Evolutionary conservation across 177 flowering plant species (phyloP).

Genomic region (Vitis hybrid): DNA sequence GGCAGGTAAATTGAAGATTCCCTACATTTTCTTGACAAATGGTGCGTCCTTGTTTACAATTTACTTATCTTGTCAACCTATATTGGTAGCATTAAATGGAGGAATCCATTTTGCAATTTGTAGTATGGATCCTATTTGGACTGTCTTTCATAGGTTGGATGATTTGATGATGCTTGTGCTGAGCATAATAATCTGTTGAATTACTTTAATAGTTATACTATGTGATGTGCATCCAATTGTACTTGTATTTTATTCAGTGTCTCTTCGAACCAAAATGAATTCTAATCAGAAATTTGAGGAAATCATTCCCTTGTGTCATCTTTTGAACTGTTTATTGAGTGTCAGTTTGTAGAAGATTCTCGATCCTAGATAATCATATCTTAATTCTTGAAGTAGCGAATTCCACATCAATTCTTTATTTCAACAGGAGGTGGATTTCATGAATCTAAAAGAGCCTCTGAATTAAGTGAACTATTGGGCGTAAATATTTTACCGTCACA

Average conservation of each 20-base stretch:
- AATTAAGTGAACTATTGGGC: conserved; percentile 43
- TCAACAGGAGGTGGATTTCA: conserved; percentile 57
- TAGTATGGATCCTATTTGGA: no score
- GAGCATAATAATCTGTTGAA: no score
- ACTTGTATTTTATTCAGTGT: not conserved
- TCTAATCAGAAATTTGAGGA: not conserved
- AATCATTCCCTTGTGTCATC: not conserved
- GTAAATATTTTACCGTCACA: conserved; percentile 44
- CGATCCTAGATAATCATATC: not conserved
- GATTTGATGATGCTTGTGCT: no score
- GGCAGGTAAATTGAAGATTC: conserved; percentile 49
- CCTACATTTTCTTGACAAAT: conserved; percentile 58
- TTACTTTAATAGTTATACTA: no score
- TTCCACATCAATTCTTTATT: not conserved
- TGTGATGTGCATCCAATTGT: no score
- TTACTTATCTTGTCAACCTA: not conserved
- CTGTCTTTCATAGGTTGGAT: no score
- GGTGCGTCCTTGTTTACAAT: conserved; percentile 29
- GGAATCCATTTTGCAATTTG: not conserved
- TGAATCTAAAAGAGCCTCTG: conserved; percentile 59
- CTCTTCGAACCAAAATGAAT: not conserved
- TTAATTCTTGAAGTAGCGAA: not conserved
- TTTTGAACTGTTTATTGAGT: not conserved
- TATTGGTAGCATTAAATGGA: not conserved
- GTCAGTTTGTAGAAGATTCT: not conserved